Evolutionary conservation across 2,329 filamentous ascomycete species (phyloP).

Genomic region (Fusarium sp.): DNA sequence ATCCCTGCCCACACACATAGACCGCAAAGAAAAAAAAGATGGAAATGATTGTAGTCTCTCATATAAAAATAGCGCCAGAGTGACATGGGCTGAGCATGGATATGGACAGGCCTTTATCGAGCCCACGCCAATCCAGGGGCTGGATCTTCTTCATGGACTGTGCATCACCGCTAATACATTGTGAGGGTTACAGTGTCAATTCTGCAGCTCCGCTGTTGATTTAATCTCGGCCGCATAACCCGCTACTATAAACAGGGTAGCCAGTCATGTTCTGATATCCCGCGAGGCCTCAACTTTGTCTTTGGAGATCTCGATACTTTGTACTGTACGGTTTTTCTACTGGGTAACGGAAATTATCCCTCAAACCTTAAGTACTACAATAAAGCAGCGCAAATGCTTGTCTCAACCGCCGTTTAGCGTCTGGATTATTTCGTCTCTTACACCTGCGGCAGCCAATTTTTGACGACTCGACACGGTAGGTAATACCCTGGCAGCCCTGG

Average conservation of each 20-base stretch:
- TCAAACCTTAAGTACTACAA: neutral
- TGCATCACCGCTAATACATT: neutral
- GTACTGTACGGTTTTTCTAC: neutral
- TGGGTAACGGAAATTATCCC: neutral
- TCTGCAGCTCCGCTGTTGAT: conserved; percentile 26
- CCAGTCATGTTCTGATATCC: conserved; percentile 36
- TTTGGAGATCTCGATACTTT: conserved; percentile 1
- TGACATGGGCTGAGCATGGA: conserved; percentile 26
- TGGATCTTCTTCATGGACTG: conserved; percentile 13
- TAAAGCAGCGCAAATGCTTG: neutral
- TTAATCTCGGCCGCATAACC: conserved; percentile 46
- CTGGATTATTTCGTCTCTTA: neutral
- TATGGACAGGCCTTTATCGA: conserved; percentile 43
- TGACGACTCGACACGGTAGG: neutral
- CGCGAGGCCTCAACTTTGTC: conserved; percentile 4
- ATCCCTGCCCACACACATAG: conserved; percentile 29
- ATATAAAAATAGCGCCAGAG: conserved; percentile 11
- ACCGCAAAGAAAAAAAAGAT: conserved; percentile 1
- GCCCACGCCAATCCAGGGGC: conserved; percentile 41
- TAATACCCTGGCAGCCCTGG: neutral
- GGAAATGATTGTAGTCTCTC: conserved; percentile 16
- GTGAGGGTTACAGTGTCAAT: conserved; percentile 34
- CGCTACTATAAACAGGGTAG: conserved; percentile 39
- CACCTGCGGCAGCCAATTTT: neutral
- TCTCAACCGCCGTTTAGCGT: neutral